Percentiles rank a stretch among this genome's conserved stretches.
Evolutionary conservation across 1,284 basidiomycete genomes (phyloP).

Genomic region (Cutaneotrichosporon sp.): DNA sequence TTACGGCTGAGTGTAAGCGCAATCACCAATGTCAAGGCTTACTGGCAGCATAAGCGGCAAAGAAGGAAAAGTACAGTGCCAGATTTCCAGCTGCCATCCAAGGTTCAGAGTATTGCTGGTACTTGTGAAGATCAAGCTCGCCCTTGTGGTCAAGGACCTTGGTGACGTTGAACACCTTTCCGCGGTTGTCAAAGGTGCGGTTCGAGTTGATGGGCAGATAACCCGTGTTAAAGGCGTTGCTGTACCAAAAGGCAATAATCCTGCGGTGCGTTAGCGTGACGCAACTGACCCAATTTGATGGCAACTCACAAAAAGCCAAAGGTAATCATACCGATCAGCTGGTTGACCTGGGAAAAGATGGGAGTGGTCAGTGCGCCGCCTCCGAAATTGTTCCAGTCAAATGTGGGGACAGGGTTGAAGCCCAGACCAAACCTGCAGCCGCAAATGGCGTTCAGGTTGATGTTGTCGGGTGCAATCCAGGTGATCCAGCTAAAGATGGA

Average conservation of each 20-base stretch:
- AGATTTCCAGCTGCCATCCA: constrained; percentile 38
- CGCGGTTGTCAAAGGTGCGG: constrained; percentile 26
- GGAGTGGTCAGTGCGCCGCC: constrained; percentile 25
- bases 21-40: not conserved
- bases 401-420: constrained; percentile 30
- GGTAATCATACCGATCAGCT: constrained; percentile 26
- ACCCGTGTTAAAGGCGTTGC: constrained; percentile 31
- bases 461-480: constrained; percentile 54
- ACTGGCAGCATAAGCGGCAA: constrained; percentile 36
- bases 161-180: constrained; percentile 40
- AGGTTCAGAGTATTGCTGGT: constrained; percentile 37
- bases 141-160: constrained; percentile 32
- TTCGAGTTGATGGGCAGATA: constrained; percentile 39
- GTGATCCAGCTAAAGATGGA: constrained; percentile 58
- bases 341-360: constrained; percentile 33
- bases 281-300: not conserved
- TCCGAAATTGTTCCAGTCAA: constrained; percentile 35
- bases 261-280: not conserved
- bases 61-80: constrained; percentile 37
- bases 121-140: constrained; percentile 23
- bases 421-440: constrained; percentile 31
- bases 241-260: constrained; percentile 26
- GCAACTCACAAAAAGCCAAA: constrained; percentile 20
- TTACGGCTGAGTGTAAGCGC: constrained; percentile 51
- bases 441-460: constrained; percentile 18